phyloP scores from a whole-genome alignment of 441 rosid species.

The Arabidopsis lyrata region DNA sequence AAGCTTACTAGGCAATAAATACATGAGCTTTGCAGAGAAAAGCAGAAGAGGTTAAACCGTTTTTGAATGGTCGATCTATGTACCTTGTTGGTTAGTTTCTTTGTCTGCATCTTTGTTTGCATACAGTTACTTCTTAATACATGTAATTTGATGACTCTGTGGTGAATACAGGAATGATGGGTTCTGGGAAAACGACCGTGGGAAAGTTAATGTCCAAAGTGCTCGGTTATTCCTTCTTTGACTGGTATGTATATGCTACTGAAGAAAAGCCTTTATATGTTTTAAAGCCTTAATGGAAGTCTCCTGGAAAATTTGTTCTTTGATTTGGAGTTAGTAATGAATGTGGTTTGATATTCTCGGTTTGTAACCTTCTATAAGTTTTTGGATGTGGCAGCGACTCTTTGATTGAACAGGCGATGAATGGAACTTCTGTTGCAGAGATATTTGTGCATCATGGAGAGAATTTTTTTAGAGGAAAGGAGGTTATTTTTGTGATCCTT shows the following conservation, averaged over 20 bases:
- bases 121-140: constrained; percentile 9
- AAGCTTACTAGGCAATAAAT: background rate
- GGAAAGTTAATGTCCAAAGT: constrained; percentile 74
- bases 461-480: constrained; percentile 77
- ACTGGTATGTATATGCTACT: constrained; percentile 58
- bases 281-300: background rate
- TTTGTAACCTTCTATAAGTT: constrained; percentile 31
- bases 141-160: background rate
- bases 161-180: constrained; percentile 82
- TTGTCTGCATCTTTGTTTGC: constrained; percentile 10
- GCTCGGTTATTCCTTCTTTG: constrained; percentile 70
- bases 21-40: constrained; percentile 59
- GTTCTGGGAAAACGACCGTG: constrained; percentile 91
- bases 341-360: constrained; percentile 14
- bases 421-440: constrained; percentile 79
- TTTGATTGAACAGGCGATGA: constrained; percentile 64
- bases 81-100: constrained; percentile 89
- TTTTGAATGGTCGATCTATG: constrained; percentile 73
- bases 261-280: background rate
- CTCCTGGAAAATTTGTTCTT: background rate
- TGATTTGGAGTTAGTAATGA: constrained; percentile 7
- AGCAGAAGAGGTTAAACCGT: constrained; percentile 71
- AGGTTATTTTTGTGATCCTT: constrained; percentile 53
- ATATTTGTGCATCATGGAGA: constrained; percentile 83
- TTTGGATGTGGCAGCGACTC: constrained; percentile 58